phyloP scores from a whole-genome alignment of 768 basidiomycete species.

The Boletales sp. region DNA sequence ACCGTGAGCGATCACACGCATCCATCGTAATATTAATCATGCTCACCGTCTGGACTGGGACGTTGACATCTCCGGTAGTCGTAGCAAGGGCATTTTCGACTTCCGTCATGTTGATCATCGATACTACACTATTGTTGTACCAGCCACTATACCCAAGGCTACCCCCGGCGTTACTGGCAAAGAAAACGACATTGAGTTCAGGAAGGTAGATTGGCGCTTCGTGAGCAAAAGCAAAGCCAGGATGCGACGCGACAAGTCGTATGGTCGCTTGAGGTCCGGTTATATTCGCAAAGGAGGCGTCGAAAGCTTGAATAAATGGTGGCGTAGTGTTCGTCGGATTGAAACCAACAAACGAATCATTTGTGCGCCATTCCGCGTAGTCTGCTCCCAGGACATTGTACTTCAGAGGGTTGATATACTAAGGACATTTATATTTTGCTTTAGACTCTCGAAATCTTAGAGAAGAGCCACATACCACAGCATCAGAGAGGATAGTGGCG shows the following conservation, averaged over 20 bases:
- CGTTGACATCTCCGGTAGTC: slow-evolving; percentile 38
- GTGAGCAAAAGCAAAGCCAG: slow-evolving; percentile 69
- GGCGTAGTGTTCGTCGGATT: slow-evolving; percentile 59
- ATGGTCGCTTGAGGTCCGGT: slow-evolving; percentile 58
- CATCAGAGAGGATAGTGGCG: slow-evolving; percentile 14
- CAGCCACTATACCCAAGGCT: slow-evolving; percentile 49
- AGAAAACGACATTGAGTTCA: slow-evolving; percentile 70
- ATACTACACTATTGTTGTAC: slow-evolving; percentile 59
- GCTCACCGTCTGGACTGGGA: slow-evolving; percentile 43
- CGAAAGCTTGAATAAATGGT: slow-evolving; percentile 58
- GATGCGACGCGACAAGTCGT: slow-evolving; percentile 55
- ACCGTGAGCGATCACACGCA: neutral
- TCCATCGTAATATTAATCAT: neutral
- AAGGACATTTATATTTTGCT: neutral
- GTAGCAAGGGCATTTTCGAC: slow-evolving; percentile 44
- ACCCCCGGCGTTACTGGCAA: slow-evolving; percentile 61
- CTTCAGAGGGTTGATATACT: slow-evolving; percentile 50
- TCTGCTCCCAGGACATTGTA: slow-evolving; percentile 51
- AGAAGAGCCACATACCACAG: slow-evolving; percentile 14
- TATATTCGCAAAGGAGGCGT: slow-evolving; percentile 53
- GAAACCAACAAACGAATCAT: slow-evolving; percentile 42
- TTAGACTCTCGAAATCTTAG: neutral
- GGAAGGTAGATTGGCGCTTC: slow-evolving; percentile 71
- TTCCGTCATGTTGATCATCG: slow-evolving; percentile 58
- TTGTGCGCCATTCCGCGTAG: slow-evolving; percentile 34